Evolutionary conservation across 139 green algal species (phyloP).

Genomic region (Cymbomonas tetramitiformis): DNA sequence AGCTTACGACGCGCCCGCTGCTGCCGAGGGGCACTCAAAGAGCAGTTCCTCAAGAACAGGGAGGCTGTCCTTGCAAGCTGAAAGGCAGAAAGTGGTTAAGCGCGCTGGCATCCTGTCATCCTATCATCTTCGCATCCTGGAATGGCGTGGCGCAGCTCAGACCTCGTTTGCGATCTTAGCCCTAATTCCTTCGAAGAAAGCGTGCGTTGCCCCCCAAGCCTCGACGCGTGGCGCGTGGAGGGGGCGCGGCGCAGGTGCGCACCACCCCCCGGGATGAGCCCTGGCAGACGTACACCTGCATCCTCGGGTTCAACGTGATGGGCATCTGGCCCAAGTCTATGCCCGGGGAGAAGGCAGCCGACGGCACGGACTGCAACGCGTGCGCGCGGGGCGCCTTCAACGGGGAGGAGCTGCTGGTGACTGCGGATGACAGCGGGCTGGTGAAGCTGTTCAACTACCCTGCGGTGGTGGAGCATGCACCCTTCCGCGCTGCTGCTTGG

Average conservation of each 20-base stretch:
- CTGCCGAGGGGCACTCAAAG: too few species aligned
- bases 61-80: too few species aligned
- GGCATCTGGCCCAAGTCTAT: slow-evolving; percentile 34
- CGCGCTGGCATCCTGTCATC: too few species aligned
- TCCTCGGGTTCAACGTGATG: slow-evolving; percentile 51
- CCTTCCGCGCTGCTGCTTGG: slow-evolving; percentile 16
- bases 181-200: too few species aligned
- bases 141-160: too few species aligned
- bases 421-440: slow-evolving; percentile 9
- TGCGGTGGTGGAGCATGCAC: slow-evolving; percentile 44
- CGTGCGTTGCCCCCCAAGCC: too few species aligned
- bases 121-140: too few species aligned
- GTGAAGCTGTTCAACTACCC: slow-evolving; percentile 60
- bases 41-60: too few species aligned
- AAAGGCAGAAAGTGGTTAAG: too few species aligned
- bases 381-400: neutral
- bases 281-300: slow-evolving; percentile 40
- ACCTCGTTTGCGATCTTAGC: too few species aligned
- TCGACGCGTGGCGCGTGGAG: too few species aligned
- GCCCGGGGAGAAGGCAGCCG: slow-evolving; percentile 14
- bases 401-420: neutral
- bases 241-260: slow-evolving; percentile 41
- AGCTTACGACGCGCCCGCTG: too few species aligned
- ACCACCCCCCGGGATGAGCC: slow-evolving; percentile 35
- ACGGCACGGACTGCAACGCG: slow-evolving; percentile 52